Conservation (phyloP, 2,329 filamentous ascomycete species). For the Xenosphaeropsis pyriputrescens region DNA sequence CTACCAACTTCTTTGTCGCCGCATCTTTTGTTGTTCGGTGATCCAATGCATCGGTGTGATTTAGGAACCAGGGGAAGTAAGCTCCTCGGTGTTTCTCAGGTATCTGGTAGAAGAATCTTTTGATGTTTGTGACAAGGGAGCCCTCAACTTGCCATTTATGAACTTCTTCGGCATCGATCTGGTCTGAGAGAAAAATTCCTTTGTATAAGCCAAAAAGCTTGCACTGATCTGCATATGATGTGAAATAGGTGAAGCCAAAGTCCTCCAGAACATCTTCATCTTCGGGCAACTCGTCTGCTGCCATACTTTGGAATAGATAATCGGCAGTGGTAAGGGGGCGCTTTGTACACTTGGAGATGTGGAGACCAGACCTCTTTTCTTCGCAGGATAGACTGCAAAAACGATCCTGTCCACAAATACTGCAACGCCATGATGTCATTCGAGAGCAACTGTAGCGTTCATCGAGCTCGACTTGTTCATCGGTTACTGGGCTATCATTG, state of each 20-base stretch:
- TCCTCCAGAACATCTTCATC: slow-evolving; percentile 15
- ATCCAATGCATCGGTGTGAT: slow-evolving; percentile 10
- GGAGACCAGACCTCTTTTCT: neutral
- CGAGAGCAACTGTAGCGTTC: neutral
- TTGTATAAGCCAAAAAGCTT: slow-evolving; percentile 13
- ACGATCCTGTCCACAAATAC: neutral
- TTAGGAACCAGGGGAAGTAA: slow-evolving; percentile 16
- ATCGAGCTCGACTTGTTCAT: neutral
- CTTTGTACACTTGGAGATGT: slow-evolving; percentile 1
- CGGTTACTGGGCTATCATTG: neutral
- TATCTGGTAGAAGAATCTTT: slow-evolving; percentile 6
- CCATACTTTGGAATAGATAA: slow-evolving; percentile 12
- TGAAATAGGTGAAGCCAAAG: slow-evolving; percentile 14
- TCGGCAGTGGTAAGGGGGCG: slow-evolving; percentile 13
- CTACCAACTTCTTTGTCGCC: slow-evolving; percentile 1
- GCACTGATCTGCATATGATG: slow-evolving; percentile 3
- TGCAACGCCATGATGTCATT: neutral
- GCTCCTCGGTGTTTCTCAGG: slow-evolving; percentile 8
- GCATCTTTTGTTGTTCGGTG: slow-evolving; percentile 6
- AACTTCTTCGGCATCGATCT: slow-evolving; percentile 7
- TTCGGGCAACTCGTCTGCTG: slow-evolving; percentile 10
- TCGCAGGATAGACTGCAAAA: neutral
- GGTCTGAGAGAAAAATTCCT: slow-evolving; percentile 8
- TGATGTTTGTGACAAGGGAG: neutral
- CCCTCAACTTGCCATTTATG: neutral